Percentiles rank a stretch among this genome's conserved stretches.
phyloP scores from a whole-genome alignment of 2,329 filamentous ascomycete species.

The Lithohypha guttulata region DNA sequence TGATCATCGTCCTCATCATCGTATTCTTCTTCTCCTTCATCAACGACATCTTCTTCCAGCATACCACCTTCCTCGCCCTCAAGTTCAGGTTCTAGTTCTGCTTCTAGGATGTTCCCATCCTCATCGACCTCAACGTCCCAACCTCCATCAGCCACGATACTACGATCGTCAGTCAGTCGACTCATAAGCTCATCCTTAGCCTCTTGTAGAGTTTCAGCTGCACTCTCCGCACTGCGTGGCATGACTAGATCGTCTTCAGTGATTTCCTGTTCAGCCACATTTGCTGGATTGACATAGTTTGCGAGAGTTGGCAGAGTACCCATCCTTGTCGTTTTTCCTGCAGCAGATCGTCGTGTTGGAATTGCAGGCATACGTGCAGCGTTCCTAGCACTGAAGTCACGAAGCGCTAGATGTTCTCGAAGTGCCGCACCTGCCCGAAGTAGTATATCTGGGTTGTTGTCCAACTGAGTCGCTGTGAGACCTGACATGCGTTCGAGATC shows the following conservation, averaged over 20 bases:
- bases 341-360: slow-evolving; percentile 24
- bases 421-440: slow-evolving; percentile 26
- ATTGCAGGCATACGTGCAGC: slow-evolving; percentile 29
- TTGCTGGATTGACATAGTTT: slow-evolving; percentile 30
- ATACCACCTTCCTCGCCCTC: slow-evolving; percentile 33
- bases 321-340: slow-evolving; percentile 27
- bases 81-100: slow-evolving; percentile 35
- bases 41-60: slow-evolving; percentile 33
- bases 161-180: slow-evolving; percentile 36
- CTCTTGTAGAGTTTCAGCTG: slow-evolving; percentile 40
- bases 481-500: slow-evolving; percentile 36
- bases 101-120: slow-evolving; percentile 36
- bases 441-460: slow-evolving; percentile 22
- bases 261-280: slow-evolving; percentile 30
- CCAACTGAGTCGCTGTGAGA: slow-evolving; percentile 20
- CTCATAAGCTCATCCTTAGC: slow-evolving; percentile 43
- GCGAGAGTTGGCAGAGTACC: slow-evolving; percentile 34
- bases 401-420: slow-evolving; percentile 15
- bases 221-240: slow-evolving; percentile 37
- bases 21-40: slow-evolving; percentile 36
- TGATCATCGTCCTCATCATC: slow-evolving; percentile 42
- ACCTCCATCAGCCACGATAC: slow-evolving; percentile 26
- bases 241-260: slow-evolving; percentile 37
- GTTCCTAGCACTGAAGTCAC: slow-evolving; percentile 7
- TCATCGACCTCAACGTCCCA: slow-evolving; percentile 32